Evolutionary conservation across 2,329 filamentous ascomycete genomes (phyloP), one percentile per base, ranked within the genome.

Genomic region (Orbilia blumenaviensis): DNA sequence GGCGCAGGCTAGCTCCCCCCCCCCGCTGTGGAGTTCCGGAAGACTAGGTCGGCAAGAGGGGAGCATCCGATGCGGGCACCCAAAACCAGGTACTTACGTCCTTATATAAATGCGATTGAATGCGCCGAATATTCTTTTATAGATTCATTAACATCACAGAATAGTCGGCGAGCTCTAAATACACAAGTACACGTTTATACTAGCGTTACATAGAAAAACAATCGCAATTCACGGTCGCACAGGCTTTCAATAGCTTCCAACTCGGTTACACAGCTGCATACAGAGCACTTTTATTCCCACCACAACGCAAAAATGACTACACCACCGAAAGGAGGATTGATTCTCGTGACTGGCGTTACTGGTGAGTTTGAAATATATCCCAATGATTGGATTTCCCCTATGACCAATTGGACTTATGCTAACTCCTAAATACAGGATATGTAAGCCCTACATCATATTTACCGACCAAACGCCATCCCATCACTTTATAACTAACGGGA

Each of bases 301-400:
- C 18, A 41, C 69, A 75, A 67, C 69, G 69, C 62, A 63, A 68
- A 66, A 68, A 75, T 75, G 71, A 68, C 71, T 2, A 75, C 71
- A 42, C 71, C 71, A 63, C 66, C 66, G 32, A 66, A 71, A 66
- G 73, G 73, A 58, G 50, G 73, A 8, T 62, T 77, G 58, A 66
- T 77, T 38, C 73, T 77, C 5, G 73, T 77, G 23, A 77, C 73
- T 10, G 73, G 73, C 25, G 73, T 77, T 0, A 77, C 73, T 44
- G 66, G 72, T 76, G 38, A 21, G 72, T 60, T 18, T 9, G 27
- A n/a, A 14, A 21, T 23, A 32, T 21, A 25, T n/a, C 10, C 10
- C 29, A 10, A n/a, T 21, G 16, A 1, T 1, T 14, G 27, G 16
- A 54, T 5, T 21, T 0, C 5, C 1, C 8, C 5, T 9, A 12